These are phyloP conservation scores for Plenodomus tracheiphilus DNA, from an alignment of 2,329 filamentous ascomycete genomes.

Conservation along the genomic window DNA sequence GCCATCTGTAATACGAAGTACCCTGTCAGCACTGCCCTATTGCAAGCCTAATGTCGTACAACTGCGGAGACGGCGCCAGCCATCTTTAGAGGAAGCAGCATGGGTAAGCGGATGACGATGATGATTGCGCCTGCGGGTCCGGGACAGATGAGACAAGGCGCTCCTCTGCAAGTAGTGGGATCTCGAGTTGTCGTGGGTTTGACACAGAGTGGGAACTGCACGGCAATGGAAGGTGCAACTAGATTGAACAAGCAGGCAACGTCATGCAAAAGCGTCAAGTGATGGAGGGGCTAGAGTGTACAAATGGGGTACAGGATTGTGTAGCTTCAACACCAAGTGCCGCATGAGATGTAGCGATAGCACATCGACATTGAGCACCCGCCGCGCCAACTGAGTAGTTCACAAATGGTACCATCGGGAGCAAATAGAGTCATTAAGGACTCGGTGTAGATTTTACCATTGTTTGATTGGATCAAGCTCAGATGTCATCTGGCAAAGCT, in stretches of 20 bases:
- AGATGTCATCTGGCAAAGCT: slow-evolving; percentile 31
- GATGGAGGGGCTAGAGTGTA: background rate
- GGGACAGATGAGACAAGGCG: slow-evolving; percentile 6
- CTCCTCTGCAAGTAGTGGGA: background rate
- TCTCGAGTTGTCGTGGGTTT: background rate
- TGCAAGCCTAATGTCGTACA: slow-evolving; percentile 2
- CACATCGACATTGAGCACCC: background rate
- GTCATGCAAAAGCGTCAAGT: background rate
- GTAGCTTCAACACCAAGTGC: too few relatives aligned
- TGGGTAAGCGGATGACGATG: background rate
- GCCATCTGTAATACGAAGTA: background rate
- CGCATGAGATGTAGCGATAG: background rate
- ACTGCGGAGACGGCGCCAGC: background rate
- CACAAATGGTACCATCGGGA: background rate
- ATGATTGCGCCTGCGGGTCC: background rate
- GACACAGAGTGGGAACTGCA: background rate
- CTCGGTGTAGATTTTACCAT: background rate
- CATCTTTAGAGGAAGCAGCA: background rate
- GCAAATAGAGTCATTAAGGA: background rate
- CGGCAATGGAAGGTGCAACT: background rate
- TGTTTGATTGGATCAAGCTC: slow-evolving; percentile 9
- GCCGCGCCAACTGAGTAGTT: background rate
- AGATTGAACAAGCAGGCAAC: background rate
- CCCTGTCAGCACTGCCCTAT: background rate
- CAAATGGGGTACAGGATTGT: slow-evolving; percentile 5